Conservation (phyloP, 2,329 filamentous ascomycete species). For the Teratosphaeria nubilosa region DNA sequence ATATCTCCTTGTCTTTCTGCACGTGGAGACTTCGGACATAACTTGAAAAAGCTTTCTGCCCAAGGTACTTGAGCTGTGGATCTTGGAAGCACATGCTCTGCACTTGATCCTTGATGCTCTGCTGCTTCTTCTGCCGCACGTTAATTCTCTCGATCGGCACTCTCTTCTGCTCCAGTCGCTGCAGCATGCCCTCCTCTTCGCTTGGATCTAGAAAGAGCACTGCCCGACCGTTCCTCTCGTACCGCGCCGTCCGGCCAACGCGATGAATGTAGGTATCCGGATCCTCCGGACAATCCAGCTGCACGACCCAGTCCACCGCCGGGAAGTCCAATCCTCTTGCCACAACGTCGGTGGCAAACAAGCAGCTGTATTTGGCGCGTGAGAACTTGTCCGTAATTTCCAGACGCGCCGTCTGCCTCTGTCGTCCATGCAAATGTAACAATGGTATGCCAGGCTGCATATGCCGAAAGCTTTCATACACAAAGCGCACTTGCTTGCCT, state of each 20-base stretch:
- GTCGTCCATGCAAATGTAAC: slow-evolving; percentile 83
- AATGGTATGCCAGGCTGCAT: slow-evolving; percentile 90
- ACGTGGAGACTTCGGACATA: slow-evolving; percentile 78
- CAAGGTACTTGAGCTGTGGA: slow-evolving; percentile 84
- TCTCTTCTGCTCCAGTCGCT: slow-evolving; percentile 75
- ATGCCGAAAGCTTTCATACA: slow-evolving; percentile 85
- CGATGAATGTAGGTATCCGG: slow-evolving; percentile 96
- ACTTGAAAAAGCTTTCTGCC: slow-evolving; percentile 89
- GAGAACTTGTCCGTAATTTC: slow-evolving; percentile 83
- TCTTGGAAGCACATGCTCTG: slow-evolving; percentile 96
- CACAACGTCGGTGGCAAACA: slow-evolving; percentile 93
- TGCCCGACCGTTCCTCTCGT: slow-evolving; percentile 75
- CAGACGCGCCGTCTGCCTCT: slow-evolving; percentile 80
- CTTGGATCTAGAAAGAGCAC: slow-evolving; percentile 86
- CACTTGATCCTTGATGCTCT: slow-evolving; percentile 70
- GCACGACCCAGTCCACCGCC: slow-evolving; percentile 96
- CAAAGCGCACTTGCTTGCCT: slow-evolving; percentile 91
- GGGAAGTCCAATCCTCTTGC: slow-evolving; percentile 93
- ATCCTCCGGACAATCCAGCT: slow-evolving; percentile 93
- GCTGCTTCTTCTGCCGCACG: slow-evolving; percentile 79
- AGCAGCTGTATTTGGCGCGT: slow-evolving; percentile 67
- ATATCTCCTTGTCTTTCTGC: slow-evolving; percentile 85
- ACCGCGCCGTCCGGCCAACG: slow-evolving; percentile 88
- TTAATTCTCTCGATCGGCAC: slow-evolving; percentile 82
- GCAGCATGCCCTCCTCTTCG: slow-evolving; percentile 86